phyloP scores from a whole-genome alignment of 352 stramenopile species.

The Achlya hypogyna region DNA sequence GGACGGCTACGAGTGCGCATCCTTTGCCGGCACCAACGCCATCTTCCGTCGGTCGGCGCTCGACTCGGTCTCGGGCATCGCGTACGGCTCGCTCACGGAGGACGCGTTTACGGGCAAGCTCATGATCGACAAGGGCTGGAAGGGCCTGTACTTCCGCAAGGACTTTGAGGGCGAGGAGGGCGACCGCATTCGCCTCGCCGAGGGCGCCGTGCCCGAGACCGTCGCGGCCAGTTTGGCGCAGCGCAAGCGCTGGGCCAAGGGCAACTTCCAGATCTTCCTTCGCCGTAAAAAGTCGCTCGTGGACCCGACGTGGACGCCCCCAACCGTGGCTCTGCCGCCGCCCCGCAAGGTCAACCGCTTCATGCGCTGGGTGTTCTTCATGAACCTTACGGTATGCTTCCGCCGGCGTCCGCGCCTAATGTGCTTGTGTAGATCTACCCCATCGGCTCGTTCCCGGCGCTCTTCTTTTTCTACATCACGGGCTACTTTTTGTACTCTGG shows the following conservation, averaged over 20 bases:
- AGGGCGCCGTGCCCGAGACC: conserved; percentile 56
- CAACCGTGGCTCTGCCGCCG: conserved; percentile 35
- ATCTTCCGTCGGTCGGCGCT: conserved; percentile 67
- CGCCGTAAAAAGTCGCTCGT: conserved; percentile 57
- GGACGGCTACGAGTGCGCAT: conserved; percentile 64
- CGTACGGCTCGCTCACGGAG: conserved; percentile 66
- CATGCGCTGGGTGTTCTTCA: conserved; percentile 75
- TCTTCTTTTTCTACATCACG: conserved; percentile 74
- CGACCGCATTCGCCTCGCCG: conserved; percentile 56
- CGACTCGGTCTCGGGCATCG: conserved; percentile 63
- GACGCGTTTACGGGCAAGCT: conserved; percentile 70
- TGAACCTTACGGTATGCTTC: conserved; percentile 40
- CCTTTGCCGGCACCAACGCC: conserved; percentile 64
- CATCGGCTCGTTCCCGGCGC: conserved; percentile 57
- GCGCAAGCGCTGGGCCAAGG: conserved; percentile 67
- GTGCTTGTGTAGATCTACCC: conserved; percentile 34
- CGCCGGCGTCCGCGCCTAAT: background rate
- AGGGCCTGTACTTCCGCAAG: conserved; percentile 68
- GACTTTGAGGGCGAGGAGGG: conserved; percentile 57
- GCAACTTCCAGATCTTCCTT: conserved; percentile 65
- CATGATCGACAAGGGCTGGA: conserved; percentile 77
- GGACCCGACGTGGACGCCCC: conserved; percentile 45
- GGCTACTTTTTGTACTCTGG: conserved; percentile 67
- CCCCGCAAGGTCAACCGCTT: conserved; percentile 66
- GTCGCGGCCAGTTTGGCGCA: conserved; percentile 48